These are phyloP conservation scores for Vachellia pachyceras DNA, from an alignment of 306 rosid species.

Conservation along the genomic window DNA sequence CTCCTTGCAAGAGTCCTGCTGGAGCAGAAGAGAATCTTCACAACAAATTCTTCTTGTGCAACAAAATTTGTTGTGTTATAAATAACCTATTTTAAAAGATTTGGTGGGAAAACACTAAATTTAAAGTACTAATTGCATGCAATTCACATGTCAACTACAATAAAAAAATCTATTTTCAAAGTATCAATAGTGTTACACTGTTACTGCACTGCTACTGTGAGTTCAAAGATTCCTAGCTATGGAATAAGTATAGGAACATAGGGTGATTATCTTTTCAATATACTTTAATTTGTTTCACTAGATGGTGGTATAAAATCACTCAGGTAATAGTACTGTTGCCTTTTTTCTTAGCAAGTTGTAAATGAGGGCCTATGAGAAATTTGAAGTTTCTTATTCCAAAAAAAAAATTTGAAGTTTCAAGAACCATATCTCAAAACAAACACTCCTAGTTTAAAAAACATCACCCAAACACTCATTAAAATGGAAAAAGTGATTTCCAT, in stretches of 20 bases:
- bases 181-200: background rate
- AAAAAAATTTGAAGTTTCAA: conserved; percentile 39
- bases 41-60: background rate
- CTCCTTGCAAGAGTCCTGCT: too few relatives aligned
- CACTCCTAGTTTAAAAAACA: too few relatives aligned
- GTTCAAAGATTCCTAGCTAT: background rate
- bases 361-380: conserved; percentile 42
- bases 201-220: background rate
- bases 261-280: conserved; percentile 50
- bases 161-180: background rate
- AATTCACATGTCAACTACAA: background rate
- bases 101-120: background rate
- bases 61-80: background rate
- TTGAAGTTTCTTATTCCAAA: conserved; percentile 43
- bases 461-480: too few relatives aligned
- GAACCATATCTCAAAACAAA: background rate
- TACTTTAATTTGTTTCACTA: conserved; percentile 29
- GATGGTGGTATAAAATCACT: conserved; percentile 27
- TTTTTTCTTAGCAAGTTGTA: conserved; percentile 46
- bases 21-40: background rate
- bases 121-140: background rate
- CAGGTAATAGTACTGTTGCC: conserved; percentile 13
- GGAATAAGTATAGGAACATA: conserved; percentile 16
- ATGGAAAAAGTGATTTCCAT: too few relatives aligned
- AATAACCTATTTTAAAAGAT: background rate